Evolutionary conservation across 2,329 filamentous ascomycete species (phyloP).

Genomic region (Geoglossum cookeanum): DNA sequence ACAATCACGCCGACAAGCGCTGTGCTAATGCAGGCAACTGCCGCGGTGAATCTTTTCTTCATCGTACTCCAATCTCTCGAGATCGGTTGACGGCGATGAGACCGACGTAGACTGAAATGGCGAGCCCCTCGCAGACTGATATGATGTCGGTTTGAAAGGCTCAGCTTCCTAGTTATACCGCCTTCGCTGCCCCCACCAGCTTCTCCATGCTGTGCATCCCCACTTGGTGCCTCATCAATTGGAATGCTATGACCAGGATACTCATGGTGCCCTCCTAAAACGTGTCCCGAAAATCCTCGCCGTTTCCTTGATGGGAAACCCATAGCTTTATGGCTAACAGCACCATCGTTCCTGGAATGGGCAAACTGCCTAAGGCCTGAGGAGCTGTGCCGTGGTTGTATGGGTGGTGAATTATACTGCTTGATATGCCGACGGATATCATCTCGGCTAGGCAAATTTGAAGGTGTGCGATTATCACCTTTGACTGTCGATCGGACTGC

Average conservation of each 20-base stretch:
- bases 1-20: conserved; percentile 50
- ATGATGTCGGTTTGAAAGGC: not conserved
- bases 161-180: not conserved
- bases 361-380: not conserved
- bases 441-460: not conserved
- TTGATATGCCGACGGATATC: not conserved
- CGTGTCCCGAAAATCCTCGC: not conserved
- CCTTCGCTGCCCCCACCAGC: not conserved
- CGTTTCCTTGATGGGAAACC: not conserved
- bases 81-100: conserved; percentile 20
- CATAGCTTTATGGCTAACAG: not conserved
- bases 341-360: not conserved
- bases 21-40: conserved; percentile 53
- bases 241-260: not conserved
- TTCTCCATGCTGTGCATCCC: not conserved
- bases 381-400: not conserved
- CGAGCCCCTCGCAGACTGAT: not conserved
- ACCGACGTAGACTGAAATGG: conserved; percentile 2
- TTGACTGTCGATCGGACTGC: not conserved
- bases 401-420: not conserved
- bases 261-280: not conserved
- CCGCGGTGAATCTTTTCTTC: conserved; percentile 49
- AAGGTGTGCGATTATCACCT: not conserved
- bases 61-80: conserved; percentile 50
- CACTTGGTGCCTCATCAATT: not conserved